Percentiles rank a stretch among this genome's conserved stretches.
Conservation (phyloP, 148 eudicot species). For the Vaccinium myrtillus region DNA sequence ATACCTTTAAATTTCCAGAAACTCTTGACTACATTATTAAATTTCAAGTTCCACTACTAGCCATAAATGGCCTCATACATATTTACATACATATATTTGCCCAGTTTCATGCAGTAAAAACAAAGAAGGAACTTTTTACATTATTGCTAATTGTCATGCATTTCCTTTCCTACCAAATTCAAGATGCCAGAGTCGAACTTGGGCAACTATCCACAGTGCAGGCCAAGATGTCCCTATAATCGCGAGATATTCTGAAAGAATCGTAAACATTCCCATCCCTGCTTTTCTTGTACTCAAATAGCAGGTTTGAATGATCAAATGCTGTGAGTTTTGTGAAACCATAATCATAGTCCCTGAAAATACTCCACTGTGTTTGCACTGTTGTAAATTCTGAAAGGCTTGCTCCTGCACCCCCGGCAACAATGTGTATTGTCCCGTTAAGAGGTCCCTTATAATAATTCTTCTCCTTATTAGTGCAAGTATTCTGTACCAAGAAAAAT, state of each 20-base stretch:
- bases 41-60: not conserved
- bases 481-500: conserved; percentile 44
- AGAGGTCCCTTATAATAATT: conserved; percentile 51
- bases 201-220: conserved; percentile 79
- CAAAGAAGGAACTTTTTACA: not conserved
- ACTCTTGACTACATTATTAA: not conserved
- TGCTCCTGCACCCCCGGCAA: conserved; percentile 89
- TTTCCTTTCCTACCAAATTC: conserved; percentile 13
- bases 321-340: conserved; percentile 91
- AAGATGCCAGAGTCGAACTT: conserved; percentile 50
- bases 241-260: conserved; percentile 69
- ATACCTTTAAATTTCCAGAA: not conserved
- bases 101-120: not conserved
- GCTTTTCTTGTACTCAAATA: conserved; percentile 90
- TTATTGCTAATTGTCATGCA: not conserved
- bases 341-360: conserved; percentile 67
- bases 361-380: conserved; percentile 61
- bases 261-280: conserved; percentile 76
- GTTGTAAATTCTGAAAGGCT: conserved; percentile 53
- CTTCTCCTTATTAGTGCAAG: conserved; percentile 67
- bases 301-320: conserved; percentile 61
- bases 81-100: not conserved
- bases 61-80: not conserved
- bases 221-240: conserved; percentile 83
- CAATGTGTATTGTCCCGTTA: conserved; percentile 81